Evolutionary conservation across 768 basidiomycete genomes (phyloP).

Genomic region (Thelephora aurantiotincta): DNA sequence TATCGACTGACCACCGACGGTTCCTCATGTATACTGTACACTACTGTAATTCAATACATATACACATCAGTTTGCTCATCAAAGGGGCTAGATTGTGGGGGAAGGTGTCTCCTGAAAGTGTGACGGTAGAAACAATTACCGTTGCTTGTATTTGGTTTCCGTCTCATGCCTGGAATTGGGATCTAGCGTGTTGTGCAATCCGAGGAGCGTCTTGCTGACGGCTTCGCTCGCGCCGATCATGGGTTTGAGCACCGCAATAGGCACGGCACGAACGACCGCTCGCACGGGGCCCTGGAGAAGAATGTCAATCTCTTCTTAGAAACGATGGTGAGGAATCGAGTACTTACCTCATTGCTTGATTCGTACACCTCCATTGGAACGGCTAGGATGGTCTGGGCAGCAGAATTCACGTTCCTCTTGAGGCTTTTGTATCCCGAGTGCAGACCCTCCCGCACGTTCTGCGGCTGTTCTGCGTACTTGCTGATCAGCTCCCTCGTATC

Average conservation of each 20-base stretch:
- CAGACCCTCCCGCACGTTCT: constrained; percentile 72
- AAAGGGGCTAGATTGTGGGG: neutral
- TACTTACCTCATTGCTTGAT: constrained; percentile 74
- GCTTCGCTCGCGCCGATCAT: constrained; percentile 99
- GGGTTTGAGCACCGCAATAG: constrained; percentile 91
- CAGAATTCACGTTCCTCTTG: constrained; percentile 75
- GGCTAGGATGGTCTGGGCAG: constrained; percentile 95
- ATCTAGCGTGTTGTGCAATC: constrained; percentile 86
- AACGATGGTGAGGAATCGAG: neutral
- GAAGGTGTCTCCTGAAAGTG: too few species aligned
- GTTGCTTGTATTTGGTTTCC: constrained; percentile 89
- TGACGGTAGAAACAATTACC: constrained; percentile 19
- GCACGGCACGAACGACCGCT: constrained; percentile 92
- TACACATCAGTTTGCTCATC: neutral
- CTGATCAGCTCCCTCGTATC: constrained; percentile 50
- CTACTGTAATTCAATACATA: constrained; percentile 6
- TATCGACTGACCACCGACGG: constrained; percentile 35
- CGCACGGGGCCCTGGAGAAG: constrained; percentile 71
- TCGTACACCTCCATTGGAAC: constrained; percentile 99
- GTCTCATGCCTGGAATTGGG: constrained; percentile 71
- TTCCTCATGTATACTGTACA: neutral
- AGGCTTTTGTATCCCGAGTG: constrained; percentile 86
- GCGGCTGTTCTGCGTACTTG: constrained; percentile 86
- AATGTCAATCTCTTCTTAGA: constrained; percentile 2
- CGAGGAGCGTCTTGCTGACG: constrained; percentile 87